Base-by-base conservation (phyloP, 306 rosid species). In the Inga oerstediana region DNA sequence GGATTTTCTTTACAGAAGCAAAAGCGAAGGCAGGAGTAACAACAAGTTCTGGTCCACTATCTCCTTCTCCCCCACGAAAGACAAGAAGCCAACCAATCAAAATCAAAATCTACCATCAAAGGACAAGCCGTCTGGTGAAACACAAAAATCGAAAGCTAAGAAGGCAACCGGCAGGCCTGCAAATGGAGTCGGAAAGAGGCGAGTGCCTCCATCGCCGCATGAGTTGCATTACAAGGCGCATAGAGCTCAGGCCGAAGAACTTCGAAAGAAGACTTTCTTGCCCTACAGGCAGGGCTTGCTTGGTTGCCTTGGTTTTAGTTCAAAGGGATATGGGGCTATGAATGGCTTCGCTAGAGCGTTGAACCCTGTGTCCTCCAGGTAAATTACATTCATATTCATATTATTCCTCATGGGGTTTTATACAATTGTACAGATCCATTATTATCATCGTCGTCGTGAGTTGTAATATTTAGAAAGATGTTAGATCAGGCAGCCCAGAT, bases 281-380 rank as follows among this genome's bases (percentile, higher is more conserved):
- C 99, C 99, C 19, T 97, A 97, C 73, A 87, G 91, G 76, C 98
- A 94, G 80, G 99, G 98, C 27, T 76, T 97, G 72, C 90, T 97
- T 45, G 99, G 99, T 3, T 94, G 99, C 84, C 88, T 97, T 83
- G 99, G 99, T 4, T 97, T 97, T 84, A 97, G 95, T 80, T 97
- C 98, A 0, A 97, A 92, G 82, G 97, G 99, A 19, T 97, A 97
- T 77, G 99, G 98, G 54, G 99, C 98, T 44, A 87, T 97, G 90
- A 94, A 89, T 88, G 99, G 97, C 76, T 89, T 97, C 61, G 98
- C 97, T 39, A 97, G 99, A 88, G 97, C 99, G 43, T 65, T 97
- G 74, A 94, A 92, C 89, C 97, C 98, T 70, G 98, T 97, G 69
- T 94, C 97, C 74, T 91, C 99, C 85, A 91, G 98, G 97, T 96